phyloP scores from a whole-genome alignment of 495 filamentous ascomycete genomes.

The Pyrenula massariospora region DNA sequence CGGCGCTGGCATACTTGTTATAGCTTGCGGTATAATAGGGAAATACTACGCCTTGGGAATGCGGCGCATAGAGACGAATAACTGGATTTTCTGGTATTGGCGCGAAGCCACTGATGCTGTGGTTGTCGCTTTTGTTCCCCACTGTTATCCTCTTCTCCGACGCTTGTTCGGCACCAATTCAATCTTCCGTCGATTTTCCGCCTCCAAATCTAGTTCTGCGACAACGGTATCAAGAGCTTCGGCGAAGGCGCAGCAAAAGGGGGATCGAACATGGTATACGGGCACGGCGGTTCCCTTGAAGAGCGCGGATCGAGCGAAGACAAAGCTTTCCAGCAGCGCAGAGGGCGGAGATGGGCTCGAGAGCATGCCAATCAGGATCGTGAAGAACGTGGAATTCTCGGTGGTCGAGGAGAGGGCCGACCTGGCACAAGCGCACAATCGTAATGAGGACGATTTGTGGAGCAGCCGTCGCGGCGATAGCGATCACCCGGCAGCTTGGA shows the following conservation, averaged over 20 bases:
- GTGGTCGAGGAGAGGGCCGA: not conserved
- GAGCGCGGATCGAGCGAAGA: not conserved
- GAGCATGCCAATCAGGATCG: not conserved
- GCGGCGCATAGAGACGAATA: constrained; percentile 28
- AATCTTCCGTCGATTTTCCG: not conserved
- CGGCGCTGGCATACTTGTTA: constrained; percentile 50
- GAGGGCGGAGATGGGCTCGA: not conserved
- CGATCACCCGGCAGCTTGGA: no score
- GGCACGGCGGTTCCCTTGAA: not conserved
- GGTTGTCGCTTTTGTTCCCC: constrained; percentile 52
- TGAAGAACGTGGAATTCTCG: not conserved
- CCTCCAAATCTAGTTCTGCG: not conserved
- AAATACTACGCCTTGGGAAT: constrained; percentile 54
- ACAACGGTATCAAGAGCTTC: not conserved
- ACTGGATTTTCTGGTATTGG: constrained; percentile 58
- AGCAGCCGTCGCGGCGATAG: not conserved
- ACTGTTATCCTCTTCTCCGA: constrained; percentile 46
- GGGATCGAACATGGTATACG: not conserved
- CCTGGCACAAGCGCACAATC: not conserved
- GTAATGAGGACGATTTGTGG: not conserved
- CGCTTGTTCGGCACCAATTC: constrained; percentile 25
- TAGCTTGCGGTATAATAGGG: constrained; percentile 49
- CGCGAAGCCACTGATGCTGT: constrained; percentile 53
- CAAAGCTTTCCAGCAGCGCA: not conserved
- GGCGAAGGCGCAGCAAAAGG: not conserved